Evolutionary conservation across 495 filamentous ascomycete species (phyloP), one percentile per base, ranked within the genome.

Genomic region (Hypoxylon rickii): DNA sequence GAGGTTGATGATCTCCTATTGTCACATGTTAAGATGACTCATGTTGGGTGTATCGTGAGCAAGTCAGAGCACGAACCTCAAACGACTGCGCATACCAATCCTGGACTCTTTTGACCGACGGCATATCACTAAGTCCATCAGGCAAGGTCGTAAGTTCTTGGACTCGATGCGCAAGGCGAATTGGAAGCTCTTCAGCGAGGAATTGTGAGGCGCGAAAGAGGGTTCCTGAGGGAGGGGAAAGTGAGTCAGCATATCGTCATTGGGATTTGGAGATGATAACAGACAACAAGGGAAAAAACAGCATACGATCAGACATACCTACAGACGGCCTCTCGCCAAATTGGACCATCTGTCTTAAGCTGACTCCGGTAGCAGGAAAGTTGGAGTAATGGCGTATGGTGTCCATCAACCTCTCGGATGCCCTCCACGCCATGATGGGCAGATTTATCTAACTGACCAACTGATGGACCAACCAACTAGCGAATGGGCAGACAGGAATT

Each of bases 51-150:
- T 7, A 38, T 55, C 11, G 55, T 19, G 21, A 15, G 21, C 10
- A 41, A 46, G 18, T 47, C 56, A 38, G 44, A 26, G 34, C 41
- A 65, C 76, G 58, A 83, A 97, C 93, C 85, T 98, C 93, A 69
- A 98, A 97, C 44, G 95, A 97, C 75, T 98, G 95, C 55, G 94
- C 95, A 74, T 98, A 98, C 94, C 94, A 98, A 60, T 97, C 92
- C 72, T 89, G 84, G 44, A 98, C 94, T 70, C 86, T 92, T 71
- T 88, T 86, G 48, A 98, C 97, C 12, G 92, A 97, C 24, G 93
- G 90, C 94, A 97, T 98, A 52, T 97, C 91, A 70, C 90, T 97
- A 53, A 98, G 83, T 48, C 95, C 94, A 82, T 97, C 94, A n/a
- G 94, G 94, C 4, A 98, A 78, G 69, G 89, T 86, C 8, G 86